These are phyloP conservation scores for Aureobasidium namibiae DNA, from an alignment of 2,329 filamentous ascomycete species.

Conservation along the genomic window DNA sequence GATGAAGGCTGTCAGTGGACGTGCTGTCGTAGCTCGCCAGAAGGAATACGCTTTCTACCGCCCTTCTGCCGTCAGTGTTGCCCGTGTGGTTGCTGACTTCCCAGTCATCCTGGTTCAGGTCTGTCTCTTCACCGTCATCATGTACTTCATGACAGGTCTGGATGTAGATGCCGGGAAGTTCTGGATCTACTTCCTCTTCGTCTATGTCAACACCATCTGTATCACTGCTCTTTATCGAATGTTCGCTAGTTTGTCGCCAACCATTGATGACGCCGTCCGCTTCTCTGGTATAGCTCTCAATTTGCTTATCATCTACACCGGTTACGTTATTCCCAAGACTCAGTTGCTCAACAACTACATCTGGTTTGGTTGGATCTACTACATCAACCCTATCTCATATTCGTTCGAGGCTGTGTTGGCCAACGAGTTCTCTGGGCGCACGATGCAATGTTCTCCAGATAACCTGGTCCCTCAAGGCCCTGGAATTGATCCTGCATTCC, in stretches of 20 bases:
- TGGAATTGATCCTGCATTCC: conserved; percentile 45
- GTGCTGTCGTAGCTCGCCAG: conserved; percentile 60
- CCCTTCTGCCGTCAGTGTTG: conserved; percentile 57
- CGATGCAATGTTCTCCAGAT: conserved; percentile 50
- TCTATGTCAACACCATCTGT: conserved; percentile 54
- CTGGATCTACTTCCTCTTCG: conserved; percentile 57
- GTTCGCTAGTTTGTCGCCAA: conserved; percentile 55
- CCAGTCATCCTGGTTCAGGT: conserved; percentile 53
- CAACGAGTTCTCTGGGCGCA: conserved; percentile 54
- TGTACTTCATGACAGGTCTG: conserved; percentile 58
- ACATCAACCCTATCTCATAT: conserved; percentile 46
- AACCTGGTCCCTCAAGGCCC: conserved; percentile 55
- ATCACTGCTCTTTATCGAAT: conserved; percentile 58
- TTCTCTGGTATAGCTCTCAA: conserved; percentile 57
- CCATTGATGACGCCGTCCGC: conserved; percentile 58
- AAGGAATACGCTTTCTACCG: conserved; percentile 62
- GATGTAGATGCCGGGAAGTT: conserved; percentile 54
- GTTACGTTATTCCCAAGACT: conserved; percentile 60
- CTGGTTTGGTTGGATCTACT: conserved; percentile 58
- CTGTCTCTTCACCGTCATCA: conserved; percentile 52
- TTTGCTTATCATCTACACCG: conserved; percentile 54
- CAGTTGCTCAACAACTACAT: conserved; percentile 51
- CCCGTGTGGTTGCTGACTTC: conserved; percentile 54
- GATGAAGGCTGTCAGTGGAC: conserved; percentile 66
- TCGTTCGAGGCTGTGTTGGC: conserved; percentile 59